These are phyloP conservation scores for Raphanus hybrid DNA, from an alignment of 441 rosid species.

Conservation along the genomic window DNA sequence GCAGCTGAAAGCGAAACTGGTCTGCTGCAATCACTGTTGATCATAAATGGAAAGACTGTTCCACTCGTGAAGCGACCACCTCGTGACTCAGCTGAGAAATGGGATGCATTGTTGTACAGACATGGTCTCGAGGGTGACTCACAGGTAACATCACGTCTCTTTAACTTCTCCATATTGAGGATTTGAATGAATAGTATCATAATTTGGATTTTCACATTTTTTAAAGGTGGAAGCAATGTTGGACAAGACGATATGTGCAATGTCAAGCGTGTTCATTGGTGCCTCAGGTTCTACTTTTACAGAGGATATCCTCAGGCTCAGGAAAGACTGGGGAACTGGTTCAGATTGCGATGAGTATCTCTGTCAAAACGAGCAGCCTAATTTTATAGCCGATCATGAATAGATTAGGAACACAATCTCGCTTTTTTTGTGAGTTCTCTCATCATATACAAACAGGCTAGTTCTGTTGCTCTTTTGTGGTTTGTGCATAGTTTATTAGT, in stretches of 20 bases:
- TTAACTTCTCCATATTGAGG: neutral
- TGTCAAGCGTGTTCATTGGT: slow-evolving; percentile 88
- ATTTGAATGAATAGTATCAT: neutral
- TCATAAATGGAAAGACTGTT: slow-evolving; percentile 66
- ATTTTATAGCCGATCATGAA: slow-evolving; percentile 75
- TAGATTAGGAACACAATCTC: slow-evolving; percentile 32
- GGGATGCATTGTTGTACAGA: slow-evolving; percentile 94
- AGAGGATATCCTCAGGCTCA: slow-evolving; percentile 82
- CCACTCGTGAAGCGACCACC: slow-evolving; percentile 79
- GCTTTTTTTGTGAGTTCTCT: slow-evolving; percentile 27
- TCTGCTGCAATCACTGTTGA: slow-evolving; percentile 72
- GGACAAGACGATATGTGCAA: slow-evolving; percentile 82
- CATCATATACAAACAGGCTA: slow-evolving; percentile 20
- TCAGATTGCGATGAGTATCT: slow-evolving; percentile 90
- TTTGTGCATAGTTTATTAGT: slow-evolving; percentile 34
- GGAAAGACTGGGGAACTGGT: slow-evolving; percentile 84
- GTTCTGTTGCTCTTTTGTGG: neutral
- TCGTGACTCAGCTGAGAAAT: slow-evolving; percentile 86
- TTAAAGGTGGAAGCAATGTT: slow-evolving; percentile 92
- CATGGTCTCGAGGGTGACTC: slow-evolving; percentile 71
- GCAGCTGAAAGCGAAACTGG: slow-evolving; percentile 94
- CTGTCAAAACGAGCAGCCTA: slow-evolving; percentile 84
- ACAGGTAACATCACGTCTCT: slow-evolving; percentile 57
- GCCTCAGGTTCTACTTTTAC: slow-evolving; percentile 94
- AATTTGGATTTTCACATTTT: neutral